Conservation (phyloP, 805 yeast genomes). For the Kazachstania kunashirensis region DNA sequence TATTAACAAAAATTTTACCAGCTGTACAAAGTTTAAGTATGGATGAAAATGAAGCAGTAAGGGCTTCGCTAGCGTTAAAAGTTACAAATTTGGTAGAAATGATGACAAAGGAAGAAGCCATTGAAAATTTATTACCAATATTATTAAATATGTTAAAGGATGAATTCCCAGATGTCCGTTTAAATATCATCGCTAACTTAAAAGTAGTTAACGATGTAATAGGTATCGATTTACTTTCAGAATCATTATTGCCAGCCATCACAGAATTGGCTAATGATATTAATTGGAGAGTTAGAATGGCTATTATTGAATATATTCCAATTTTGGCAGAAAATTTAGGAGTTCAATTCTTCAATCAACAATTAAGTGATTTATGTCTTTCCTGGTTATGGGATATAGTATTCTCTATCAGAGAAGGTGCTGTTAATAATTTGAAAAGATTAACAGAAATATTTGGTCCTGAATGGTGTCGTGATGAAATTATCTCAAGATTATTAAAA, state of each 20-base stretch:
- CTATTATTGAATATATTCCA: slow-evolving; percentile 94
- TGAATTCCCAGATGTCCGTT: slow-evolving; percentile 91
- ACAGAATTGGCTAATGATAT: slow-evolving; percentile 92
- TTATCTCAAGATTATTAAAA: slow-evolving; percentile 63
- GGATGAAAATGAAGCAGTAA: slow-evolving; percentile 87
- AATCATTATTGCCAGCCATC: slow-evolving; percentile 87
- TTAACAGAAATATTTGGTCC: slow-evolving; percentile 84
- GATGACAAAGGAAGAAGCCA: slow-evolving; percentile 75
- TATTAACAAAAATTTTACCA: slow-evolving; percentile 69
- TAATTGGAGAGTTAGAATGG: slow-evolving; percentile 96
- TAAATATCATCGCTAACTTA: slow-evolving; percentile 85
- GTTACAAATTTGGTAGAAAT: slow-evolving; percentile 81
- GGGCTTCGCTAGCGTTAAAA: slow-evolving; percentile 85
- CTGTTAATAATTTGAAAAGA: slow-evolving; percentile 71
- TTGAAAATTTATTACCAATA: slow-evolving; percentile 74
- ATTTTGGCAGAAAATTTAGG: slow-evolving; percentile 90
- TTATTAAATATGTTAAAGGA: slow-evolving; percentile 91
- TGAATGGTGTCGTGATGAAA: slow-evolving; percentile 82
- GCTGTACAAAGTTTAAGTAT: slow-evolving; percentile 72
- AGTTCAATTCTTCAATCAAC: slow-evolving; percentile 84
- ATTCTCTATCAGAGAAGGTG: slow-evolving; percentile 92
- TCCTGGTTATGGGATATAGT: slow-evolving; percentile 99
- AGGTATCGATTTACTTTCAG: slow-evolving; percentile 80
- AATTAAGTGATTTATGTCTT: slow-evolving; percentile 80
- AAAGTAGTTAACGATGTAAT: slow-evolving; percentile 89